These are phyloP conservation scores for Capillidium heterosporum DNA, from an alignment of 371 early-diverging fungal species.

Conservation along the genomic window DNA sequence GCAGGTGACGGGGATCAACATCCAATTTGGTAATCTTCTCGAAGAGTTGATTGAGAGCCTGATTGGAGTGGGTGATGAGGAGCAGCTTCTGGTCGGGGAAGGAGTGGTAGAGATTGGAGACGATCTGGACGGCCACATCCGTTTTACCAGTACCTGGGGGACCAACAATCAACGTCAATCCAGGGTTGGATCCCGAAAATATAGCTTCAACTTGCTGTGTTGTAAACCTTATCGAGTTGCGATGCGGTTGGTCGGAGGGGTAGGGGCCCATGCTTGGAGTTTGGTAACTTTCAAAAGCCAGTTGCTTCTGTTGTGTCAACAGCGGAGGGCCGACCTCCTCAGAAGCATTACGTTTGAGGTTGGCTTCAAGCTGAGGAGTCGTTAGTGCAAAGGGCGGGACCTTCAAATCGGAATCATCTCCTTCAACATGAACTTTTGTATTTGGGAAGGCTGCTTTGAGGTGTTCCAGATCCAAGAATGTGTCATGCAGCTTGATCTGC, in stretches of 20 bases:
- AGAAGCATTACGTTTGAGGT: slow-evolving; percentile 41
- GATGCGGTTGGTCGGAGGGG: slow-evolving; percentile 33
- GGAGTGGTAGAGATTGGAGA: slow-evolving; percentile 81
- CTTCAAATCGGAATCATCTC: not conserved
- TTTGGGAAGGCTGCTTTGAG: slow-evolving; percentile 44
- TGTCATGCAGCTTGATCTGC: slow-evolving; percentile 59
- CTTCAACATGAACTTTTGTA: slow-evolving; percentile 10
- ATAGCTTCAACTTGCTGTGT: slow-evolving; percentile 77
- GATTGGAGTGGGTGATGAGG: slow-evolving; percentile 85
- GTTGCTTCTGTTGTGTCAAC: slow-evolving; percentile 13
- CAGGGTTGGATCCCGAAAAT: slow-evolving; percentile 57
- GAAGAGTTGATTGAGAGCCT: slow-evolving; percentile 88
- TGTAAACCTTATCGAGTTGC: slow-evolving; percentile 68
- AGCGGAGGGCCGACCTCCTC: slow-evolving; percentile 20
- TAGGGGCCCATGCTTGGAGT: slow-evolving; percentile 55
- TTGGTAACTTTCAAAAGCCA: slow-evolving; percentile 35
- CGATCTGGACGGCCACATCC: slow-evolving; percentile 87
- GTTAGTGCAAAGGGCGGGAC: slow-evolving; percentile 2
- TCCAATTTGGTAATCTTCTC: slow-evolving; percentile 74
- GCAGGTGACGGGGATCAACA: slow-evolving; percentile 76
- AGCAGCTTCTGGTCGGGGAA: slow-evolving; percentile 74
- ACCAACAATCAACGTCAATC: slow-evolving; percentile 82
- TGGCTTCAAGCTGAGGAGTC: slow-evolving; percentile 7
- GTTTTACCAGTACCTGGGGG: slow-evolving; percentile 97
- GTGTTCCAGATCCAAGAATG: slow-evolving; percentile 70